Evolutionary conservation across 164 flowering plant species (phyloP).

Genomic region (Platanus orientalis): DNA sequence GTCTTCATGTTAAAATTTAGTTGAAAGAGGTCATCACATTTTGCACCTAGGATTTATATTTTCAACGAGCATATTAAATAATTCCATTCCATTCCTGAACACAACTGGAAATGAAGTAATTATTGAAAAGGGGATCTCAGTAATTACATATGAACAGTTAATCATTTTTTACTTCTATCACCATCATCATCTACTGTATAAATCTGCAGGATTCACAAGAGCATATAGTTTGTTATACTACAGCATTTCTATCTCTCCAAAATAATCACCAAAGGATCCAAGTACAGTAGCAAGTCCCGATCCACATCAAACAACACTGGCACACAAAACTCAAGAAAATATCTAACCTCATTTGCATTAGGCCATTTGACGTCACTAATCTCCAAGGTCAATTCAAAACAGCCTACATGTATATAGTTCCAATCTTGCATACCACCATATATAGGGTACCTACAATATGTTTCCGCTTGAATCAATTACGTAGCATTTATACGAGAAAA

Average conservation of each 20-base stretch:
- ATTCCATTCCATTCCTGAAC: not conserved
- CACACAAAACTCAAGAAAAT: conserved; percentile 3
- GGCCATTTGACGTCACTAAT: conserved; percentile 97
- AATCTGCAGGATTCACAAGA: not conserved
- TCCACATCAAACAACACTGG: not conserved
- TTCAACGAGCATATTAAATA: not conserved
- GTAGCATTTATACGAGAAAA: no score
- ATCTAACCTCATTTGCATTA: conserved; percentile 64
- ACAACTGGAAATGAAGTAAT: no score
- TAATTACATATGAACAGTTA: not conserved
- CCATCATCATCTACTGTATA: not conserved
- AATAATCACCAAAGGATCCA: not conserved
- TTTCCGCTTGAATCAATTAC: conserved; percentile 10
- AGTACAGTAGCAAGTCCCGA: not conserved
- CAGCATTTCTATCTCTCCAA: not conserved
- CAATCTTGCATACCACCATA: conserved; percentile 99
- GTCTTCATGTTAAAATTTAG: not conserved
- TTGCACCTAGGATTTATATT: not conserved
- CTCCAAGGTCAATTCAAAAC: conserved; percentile 94
- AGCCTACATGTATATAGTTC: conserved; percentile 88
- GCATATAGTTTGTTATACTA: not conserved
- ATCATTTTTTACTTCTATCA: not conserved
- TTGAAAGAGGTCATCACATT: not conserved
- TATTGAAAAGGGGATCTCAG: no score
- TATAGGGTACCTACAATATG: conserved; percentile 78